Conservation (phyloP, 805 yeast genomes). For the Teunomyces tritomae region DNA sequence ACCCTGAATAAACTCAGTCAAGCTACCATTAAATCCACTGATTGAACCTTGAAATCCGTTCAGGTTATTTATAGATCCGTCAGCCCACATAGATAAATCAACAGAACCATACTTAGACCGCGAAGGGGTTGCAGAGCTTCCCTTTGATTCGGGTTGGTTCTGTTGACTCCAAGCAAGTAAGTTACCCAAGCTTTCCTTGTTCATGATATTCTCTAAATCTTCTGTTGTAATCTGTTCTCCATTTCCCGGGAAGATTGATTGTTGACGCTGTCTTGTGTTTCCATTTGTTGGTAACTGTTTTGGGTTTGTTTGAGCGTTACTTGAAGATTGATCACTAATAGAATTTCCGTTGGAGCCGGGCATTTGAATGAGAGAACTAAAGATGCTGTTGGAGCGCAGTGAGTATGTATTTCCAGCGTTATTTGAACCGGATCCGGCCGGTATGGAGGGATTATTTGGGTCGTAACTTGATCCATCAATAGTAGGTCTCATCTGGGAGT, state of each 20-base stretch:
- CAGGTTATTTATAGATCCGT: slow-evolving; percentile 10
- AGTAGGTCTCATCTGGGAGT: slow-evolving; percentile 10
- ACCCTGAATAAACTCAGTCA: slow-evolving; percentile 34
- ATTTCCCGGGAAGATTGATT: slow-evolving; percentile 16
- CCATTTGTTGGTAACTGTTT: slow-evolving; percentile 6
- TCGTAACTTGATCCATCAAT: slow-evolving; percentile 1
- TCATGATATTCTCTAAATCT: slow-evolving; percentile 31
- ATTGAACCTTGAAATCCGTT: slow-evolving; percentile 24
- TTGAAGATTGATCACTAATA: slow-evolving; percentile 19
- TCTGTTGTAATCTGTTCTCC: slow-evolving; percentile 22
- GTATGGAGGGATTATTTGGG: slow-evolving; percentile 8
- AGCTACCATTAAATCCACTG: slow-evolving; percentile 29
- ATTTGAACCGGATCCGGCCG: slow-evolving; percentile 3
- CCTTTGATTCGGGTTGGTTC: slow-evolving; percentile 7
- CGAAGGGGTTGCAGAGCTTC: slow-evolving; percentile 6
- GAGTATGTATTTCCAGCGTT: slow-evolving; percentile 5
- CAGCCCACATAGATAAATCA: slow-evolving; percentile 21
- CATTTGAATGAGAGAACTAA: slow-evolving; percentile 37
- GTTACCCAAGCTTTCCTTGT: slow-evolving; percentile 32
- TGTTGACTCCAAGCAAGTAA: slow-evolving; percentile 27
- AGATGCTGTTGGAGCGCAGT: slow-evolving; percentile 35
- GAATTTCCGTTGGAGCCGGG: slow-evolving; percentile 37
- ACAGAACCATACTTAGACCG: slow-evolving; percentile 27
- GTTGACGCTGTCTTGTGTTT: slow-evolving; percentile 15
- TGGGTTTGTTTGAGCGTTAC: background rate